Conservation (phyloP, 1,139 yeast species). For the Keqinozyma sinolaborantium region DNA sequence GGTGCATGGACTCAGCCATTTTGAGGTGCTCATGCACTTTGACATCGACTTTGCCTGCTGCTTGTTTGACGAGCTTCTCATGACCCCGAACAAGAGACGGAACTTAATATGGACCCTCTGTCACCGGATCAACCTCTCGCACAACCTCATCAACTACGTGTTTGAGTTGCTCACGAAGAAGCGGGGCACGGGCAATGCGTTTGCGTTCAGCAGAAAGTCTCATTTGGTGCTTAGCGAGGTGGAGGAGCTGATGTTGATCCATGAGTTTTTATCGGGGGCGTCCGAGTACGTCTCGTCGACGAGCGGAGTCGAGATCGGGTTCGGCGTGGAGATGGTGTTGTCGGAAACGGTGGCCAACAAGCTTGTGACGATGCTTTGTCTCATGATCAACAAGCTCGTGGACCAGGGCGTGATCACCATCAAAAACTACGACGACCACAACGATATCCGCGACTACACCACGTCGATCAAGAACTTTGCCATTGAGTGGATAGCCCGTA, state of each 20-base stretch:
- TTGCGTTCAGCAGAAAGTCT: slow-evolving; percentile 55
- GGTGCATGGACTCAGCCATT: slow-evolving; percentile 38
- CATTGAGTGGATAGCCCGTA: slow-evolving; percentile 58
- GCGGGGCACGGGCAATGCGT: slow-evolving; percentile 20
- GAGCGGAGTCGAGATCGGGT: slow-evolving; percentile 32
- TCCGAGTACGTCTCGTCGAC: slow-evolving; percentile 45
- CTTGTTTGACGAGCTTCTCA: slow-evolving; percentile 63
- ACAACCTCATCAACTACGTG: slow-evolving; percentile 52
- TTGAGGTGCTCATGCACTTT: slow-evolving; percentile 34
- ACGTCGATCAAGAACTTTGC: slow-evolving; percentile 55
- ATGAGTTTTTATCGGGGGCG: slow-evolving; percentile 61
- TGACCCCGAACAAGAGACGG: slow-evolving; percentile 60
- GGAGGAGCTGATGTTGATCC: slow-evolving; percentile 64
- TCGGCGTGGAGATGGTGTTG: slow-evolving; percentile 30
- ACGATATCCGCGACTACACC: slow-evolving; percentile 41
- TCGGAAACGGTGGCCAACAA: slow-evolving; percentile 46
- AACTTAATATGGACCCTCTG: slow-evolving; percentile 66
- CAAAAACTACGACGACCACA: slow-evolving; percentile 12
- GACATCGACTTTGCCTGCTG: slow-evolving; percentile 46
- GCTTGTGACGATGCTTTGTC: slow-evolving; percentile 51
- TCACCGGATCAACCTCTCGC: slow-evolving; percentile 52
- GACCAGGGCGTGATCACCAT: slow-evolving; percentile 42
- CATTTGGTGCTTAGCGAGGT: slow-evolving; percentile 47
- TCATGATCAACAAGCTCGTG: slow-evolving; percentile 53
- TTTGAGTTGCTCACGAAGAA: slow-evolving; percentile 55